These are phyloP conservation scores for Ceratonia siliqua DNA, from an alignment of 306 rosid genomes.

Conservation along the genomic window DNA sequence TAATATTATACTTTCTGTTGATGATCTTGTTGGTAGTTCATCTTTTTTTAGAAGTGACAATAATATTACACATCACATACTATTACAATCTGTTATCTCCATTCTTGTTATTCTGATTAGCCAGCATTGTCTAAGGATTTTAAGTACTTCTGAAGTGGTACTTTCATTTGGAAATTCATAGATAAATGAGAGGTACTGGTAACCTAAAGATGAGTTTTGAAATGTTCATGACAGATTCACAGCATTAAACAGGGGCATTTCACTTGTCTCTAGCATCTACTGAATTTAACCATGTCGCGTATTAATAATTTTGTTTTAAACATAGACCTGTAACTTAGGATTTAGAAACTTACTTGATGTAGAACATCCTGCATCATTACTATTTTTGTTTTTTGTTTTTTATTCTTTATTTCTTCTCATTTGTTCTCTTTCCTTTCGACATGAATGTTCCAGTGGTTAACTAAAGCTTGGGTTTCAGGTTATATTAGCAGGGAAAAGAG, in stretches of 20 bases:
- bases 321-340: neutral
- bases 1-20: neutral
- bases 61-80: neutral
- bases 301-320: neutral
- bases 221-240: neutral
- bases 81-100: neutral
- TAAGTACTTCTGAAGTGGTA: neutral
- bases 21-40: neutral
- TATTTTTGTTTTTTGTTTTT: neutral
- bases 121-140: neutral
- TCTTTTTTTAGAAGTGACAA: neutral
- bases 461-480: constrained; percentile 64
- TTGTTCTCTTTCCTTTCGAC: neutral
- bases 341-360: neutral
- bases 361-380: neutral
- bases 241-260: neutral
- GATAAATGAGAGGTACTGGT: neutral
- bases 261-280: neutral
- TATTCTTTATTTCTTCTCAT: neutral
- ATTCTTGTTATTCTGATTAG: neutral
- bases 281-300: neutral
- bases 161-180: neutral
- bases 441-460: constrained; percentile 22
- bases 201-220: neutral
- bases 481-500: constrained; percentile 88